Conservation (phyloP, 192 early-diverging fungal species). For the Martensiomyces pterosporus region DNA sequence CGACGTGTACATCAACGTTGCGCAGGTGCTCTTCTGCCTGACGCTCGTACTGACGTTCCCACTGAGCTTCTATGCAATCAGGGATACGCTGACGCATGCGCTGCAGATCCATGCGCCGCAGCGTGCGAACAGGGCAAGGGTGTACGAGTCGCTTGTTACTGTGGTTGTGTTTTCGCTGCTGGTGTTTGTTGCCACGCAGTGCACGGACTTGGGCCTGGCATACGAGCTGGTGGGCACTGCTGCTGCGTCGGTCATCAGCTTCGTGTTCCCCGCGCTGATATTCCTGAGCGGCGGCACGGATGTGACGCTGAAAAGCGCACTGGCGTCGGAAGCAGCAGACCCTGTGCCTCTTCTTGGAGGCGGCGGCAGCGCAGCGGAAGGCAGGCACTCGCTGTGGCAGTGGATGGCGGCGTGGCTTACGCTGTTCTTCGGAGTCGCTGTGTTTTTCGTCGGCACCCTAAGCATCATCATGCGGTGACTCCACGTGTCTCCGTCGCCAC, state of each 20-base stretch:
- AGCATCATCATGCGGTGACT: too few species aligned
- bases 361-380: neutral
- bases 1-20: constrained; percentile 49
- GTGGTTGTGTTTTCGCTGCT: neutral
- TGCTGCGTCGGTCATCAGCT: neutral
- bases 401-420: neutral
- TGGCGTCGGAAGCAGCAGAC: neutral
- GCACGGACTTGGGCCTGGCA: constrained; percentile 4
- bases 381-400: neutral
- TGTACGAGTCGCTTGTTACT: neutral
- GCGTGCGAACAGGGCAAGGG: neutral
- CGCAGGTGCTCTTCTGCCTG: constrained; percentile 45
- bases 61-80: neutral
- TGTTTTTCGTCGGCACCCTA: constrained; percentile 2
- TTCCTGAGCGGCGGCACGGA: neutral
- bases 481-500: too few species aligned
- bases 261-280: neutral
- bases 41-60: constrained; percentile 48
- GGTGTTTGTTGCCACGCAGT: neutral
- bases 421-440: neutral
- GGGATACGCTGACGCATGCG: neutral
- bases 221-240: constrained; percentile 8
- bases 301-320: neutral
- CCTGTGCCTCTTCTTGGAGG: neutral
- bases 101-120: neutral